These are phyloP conservation scores for Triangularia setosa DNA, from an alignment of 2,329 filamentous ascomycete species.

Conservation along the genomic window DNA sequence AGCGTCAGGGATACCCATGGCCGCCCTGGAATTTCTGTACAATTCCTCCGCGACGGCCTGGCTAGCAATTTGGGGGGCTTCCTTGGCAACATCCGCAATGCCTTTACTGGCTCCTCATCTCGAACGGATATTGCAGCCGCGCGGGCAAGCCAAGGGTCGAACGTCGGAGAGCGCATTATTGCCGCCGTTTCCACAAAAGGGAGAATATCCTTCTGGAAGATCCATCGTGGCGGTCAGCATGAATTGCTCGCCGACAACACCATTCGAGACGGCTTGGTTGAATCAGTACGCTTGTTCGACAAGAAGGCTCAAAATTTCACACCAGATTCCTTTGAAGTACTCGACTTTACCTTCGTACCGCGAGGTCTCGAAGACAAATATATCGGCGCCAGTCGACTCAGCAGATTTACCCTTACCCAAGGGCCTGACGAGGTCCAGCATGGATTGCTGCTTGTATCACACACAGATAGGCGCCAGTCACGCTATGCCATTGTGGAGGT, in stretches of 20 bases:
- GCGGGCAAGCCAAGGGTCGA: slow-evolving; percentile 64
- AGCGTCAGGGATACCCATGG: slow-evolving; percentile 83
- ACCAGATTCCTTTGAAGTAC: slow-evolving; percentile 62
- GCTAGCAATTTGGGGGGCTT: slow-evolving; percentile 60
- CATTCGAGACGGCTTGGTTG: slow-evolving; percentile 59
- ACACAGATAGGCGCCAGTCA: slow-evolving; percentile 47
- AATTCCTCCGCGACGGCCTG: slow-evolving; percentile 65
- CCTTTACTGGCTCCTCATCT: slow-evolving; percentile 64
- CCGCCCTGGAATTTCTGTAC: slow-evolving; percentile 72
- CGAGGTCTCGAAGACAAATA: slow-evolving; percentile 49
- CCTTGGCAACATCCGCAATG: slow-evolving; percentile 76
- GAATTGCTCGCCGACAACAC: slow-evolving; percentile 70
- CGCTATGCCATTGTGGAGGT: slow-evolving; percentile 76
- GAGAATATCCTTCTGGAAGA: slow-evolving; percentile 77
- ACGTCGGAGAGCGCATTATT: slow-evolving; percentile 79
- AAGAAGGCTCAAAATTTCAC: slow-evolving; percentile 46
- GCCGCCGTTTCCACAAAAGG: slow-evolving; percentile 75
- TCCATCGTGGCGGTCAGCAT: slow-evolving; percentile 83
- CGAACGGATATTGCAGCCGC: slow-evolving; percentile 79
- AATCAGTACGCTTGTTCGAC: slow-evolving; percentile 56
- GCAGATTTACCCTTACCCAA: slow-evolving; percentile 30
- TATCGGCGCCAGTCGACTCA: slow-evolving; percentile 47
- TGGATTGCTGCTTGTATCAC: slow-evolving; percentile 58
- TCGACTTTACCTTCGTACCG: slow-evolving; percentile 74
- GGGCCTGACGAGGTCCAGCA: slow-evolving; percentile 53